Evolutionary conservation across 768 basidiomycete genomes (phyloP), one percentile per base, ranked within the genome.

Genomic region (Lactarius vividus): DNA sequence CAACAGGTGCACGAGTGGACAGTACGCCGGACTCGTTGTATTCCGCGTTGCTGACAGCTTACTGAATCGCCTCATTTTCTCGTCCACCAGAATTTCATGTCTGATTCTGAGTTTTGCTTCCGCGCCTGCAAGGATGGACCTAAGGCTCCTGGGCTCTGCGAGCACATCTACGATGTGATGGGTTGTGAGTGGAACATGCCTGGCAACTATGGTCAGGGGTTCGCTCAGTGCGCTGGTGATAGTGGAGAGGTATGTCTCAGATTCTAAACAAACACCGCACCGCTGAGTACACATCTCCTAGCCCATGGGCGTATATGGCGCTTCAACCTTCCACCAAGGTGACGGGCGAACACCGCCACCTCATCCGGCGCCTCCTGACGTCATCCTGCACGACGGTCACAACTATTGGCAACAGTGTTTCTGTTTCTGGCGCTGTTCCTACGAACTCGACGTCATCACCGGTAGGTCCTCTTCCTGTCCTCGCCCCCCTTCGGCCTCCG

Each of bases 1-100:
- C 68, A 82, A 69, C 82, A 91, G 71, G 78, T 89, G 46, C 81
- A 85, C 70, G 86, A 92, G 73, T 93, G 92, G 92, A 90, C 87
- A 56, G 85, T 82, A 75, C 72, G 74, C 63, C 10, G 31, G 37
- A 33, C n/a, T 49, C 31, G 7, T 33, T 63, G 26, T 15, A 59
- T 40, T 8, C 29, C 5, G 44, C 26, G 18, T 44, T 44, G 31
- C 33, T n/a, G 40, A 46, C 33, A 54, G 37, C 13, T 62, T 16
- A 68, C 63, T 35, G 63, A 62, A 62, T 39, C 15, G n/a, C 61
- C 59, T 65, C 10, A 8, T 16, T 65, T 46, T 29, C 13, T 23
- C 58, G 9, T 28, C 37, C 10, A 18, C 15, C 69, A 87, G 86
- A 86, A 87, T 75, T 89, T 88, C 71, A 79, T 91, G 62, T 80